Base-by-base conservation (phyloP, 257 asterid genomes). In the Prunella vulgaris region DNA sequence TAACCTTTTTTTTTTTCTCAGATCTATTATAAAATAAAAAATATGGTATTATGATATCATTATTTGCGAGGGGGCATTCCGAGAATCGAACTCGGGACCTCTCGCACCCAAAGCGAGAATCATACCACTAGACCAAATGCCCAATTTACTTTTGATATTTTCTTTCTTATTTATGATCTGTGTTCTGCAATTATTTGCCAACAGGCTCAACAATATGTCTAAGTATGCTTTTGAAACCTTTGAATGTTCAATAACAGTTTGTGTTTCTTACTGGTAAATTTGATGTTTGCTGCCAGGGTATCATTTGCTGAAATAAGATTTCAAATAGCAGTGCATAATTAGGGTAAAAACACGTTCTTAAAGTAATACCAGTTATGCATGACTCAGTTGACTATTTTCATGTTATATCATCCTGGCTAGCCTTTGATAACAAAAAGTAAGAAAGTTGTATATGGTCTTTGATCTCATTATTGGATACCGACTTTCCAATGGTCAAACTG, bases 401-500 rank as follows among this genome's bases (percentile, higher is more conserved):
- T 32, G 46, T 60, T 60, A 9, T 33, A 28, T 10, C 42, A 27
- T 49, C 40, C 40, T 30, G 14, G 14, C 21, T 7, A 40, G 35
- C 13, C 63, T 60, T 20, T 18, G 25, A 33, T 60, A 60, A 24
- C 15, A 5, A 22, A 63, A 66, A 66, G 49, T 14, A 32, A 6
- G 13, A 42, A 42, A 49, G 0, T 5, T 32, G 21, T 27, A 17
- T n/a, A 62, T 10, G 21, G 15, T 25, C 37, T 4, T 27, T 4
- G 7, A 18, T 51, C 27, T 37, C 35, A 48, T 33, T 37, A 18
- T 67, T 15, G 32, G 72, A 18, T n/a, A 5, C 62, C 28, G 61
- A 38, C 38, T 81, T 84, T 84, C 87, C 81, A 79, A 84, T 87
- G 84, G 84, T 87, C 77, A 77, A 83, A 80, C 88, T 83, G 75